Evolutionary conservation across 1,284 basidiomycete genomes (phyloP).

Genomic region (Mycosarcoma mackinlayi): DNA sequence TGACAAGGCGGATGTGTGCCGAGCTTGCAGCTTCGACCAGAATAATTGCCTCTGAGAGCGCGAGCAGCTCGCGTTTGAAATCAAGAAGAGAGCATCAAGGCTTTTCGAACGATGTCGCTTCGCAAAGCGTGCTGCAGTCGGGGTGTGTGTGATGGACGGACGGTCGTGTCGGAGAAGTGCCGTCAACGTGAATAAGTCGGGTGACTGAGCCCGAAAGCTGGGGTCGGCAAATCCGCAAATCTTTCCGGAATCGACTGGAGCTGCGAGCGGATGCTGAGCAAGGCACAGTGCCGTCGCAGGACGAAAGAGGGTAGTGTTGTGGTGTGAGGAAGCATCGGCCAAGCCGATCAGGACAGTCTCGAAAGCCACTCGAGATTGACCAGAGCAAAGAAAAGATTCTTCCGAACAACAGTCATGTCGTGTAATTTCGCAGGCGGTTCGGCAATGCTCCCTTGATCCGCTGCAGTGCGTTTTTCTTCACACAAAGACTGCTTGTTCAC

Average conservation of each 20-base stretch:
- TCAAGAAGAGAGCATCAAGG: conserved; percentile 8
- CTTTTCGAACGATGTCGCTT: neutral
- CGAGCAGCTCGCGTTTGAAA: conserved; percentile 3
- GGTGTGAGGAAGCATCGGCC: neutral
- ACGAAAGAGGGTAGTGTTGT: neutral
- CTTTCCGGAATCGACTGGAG: no score
- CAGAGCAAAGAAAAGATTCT: neutral
- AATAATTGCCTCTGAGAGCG: conserved; percentile 3
- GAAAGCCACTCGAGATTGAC: neutral
- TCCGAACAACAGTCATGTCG: neutral
- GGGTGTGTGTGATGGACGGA: neutral
- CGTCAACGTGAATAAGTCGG: neutral
- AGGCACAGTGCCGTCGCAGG: no score
- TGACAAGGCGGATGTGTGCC: conserved; percentile 1
- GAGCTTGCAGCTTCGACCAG: neutral
- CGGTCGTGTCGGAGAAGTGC: neutral
- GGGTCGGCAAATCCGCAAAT: neutral
- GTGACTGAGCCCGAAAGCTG: neutral
- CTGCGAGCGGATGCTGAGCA: no score
- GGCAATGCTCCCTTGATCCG: neutral
- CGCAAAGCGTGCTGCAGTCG: neutral
- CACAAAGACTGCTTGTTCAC: no score
- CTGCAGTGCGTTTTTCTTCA: neutral
- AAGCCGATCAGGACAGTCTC: neutral
- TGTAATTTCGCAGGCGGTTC: neutral